phyloP scores from a whole-genome alignment of 2,329 filamentous ascomycete genomes.

The Acephala macrosclerotiorum region DNA sequence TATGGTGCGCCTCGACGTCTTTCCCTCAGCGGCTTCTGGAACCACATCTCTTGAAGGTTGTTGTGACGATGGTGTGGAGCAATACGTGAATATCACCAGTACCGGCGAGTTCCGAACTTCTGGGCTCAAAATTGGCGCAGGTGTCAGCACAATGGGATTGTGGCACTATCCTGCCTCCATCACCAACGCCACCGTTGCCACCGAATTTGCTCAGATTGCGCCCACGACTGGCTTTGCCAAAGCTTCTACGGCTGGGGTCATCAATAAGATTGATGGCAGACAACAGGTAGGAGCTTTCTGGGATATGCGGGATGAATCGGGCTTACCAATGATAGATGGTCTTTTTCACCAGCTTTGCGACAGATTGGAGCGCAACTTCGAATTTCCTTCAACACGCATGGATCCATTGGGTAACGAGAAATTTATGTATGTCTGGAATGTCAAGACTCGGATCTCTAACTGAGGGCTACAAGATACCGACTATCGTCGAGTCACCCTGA shows the following conservation, averaged over 20 bases:
- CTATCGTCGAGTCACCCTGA: slow-evolving; percentile 38
- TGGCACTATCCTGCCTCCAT: slow-evolving; percentile 67
- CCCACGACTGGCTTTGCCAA: slow-evolving; percentile 49
- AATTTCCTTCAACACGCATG: slow-evolving; percentile 67
- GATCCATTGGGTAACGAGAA: slow-evolving; percentile 68
- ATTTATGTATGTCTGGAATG: slow-evolving; percentile 48
- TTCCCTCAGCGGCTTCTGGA: slow-evolving; percentile 59
- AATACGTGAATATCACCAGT: slow-evolving; percentile 61
- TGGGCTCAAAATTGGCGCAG: slow-evolving; percentile 57
- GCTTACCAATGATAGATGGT: slow-evolving; percentile 53
- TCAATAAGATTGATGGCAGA: slow-evolving; percentile 63
- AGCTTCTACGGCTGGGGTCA: slow-evolving; percentile 61
- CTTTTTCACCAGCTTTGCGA: slow-evolving; percentile 62
- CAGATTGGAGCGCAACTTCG: slow-evolving; percentile 55
- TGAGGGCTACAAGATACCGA: slow-evolving; percentile 34
- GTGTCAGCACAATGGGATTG: slow-evolving; percentile 57
- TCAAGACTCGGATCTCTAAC: slow-evolving; percentile 2
- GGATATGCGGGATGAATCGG: not conserved
- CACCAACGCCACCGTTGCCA: slow-evolving; percentile 59
- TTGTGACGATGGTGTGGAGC: slow-evolving; percentile 56
- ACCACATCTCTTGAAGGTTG: slow-evolving; percentile 48
- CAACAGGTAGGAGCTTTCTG: slow-evolving; percentile 50
- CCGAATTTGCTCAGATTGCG: slow-evolving; percentile 60
- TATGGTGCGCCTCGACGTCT: slow-evolving; percentile 67
- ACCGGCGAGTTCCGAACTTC: slow-evolving; percentile 60